These are phyloP conservation scores for Myochromella boudieri DNA, from an alignment of 768 basidiomycete species.

Conservation along the genomic window DNA sequence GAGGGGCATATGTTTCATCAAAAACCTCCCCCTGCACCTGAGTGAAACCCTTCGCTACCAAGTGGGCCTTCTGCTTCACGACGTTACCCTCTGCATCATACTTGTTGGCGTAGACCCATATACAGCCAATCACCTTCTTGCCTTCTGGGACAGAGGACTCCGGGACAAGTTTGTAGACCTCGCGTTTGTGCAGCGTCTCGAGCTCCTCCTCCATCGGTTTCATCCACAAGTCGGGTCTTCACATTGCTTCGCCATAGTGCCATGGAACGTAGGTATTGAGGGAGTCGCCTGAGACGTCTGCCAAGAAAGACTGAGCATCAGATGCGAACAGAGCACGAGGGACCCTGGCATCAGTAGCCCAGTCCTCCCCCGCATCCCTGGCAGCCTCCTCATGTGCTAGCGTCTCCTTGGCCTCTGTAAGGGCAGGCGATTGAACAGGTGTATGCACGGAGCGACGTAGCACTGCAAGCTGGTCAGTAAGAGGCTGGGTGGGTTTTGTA, in stretches of 20 bases:
- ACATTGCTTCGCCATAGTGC: conserved; percentile 14
- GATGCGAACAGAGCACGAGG: not conserved
- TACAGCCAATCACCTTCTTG: conserved; percentile 12
- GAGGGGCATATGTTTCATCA: conserved; percentile 17
- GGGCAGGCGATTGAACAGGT: no score
- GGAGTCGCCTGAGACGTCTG: not conserved
- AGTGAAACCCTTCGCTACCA: conserved; percentile 26
- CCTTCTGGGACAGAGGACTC: not conserved
- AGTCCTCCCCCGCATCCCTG: not conserved
- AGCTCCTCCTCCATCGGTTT: conserved; percentile 17
- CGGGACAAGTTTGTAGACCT: conserved; percentile 17
- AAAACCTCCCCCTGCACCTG: conserved; percentile 35
- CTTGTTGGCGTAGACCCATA: conserved; percentile 29
- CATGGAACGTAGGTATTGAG: conserved; percentile 1
- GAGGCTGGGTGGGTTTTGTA: no score
- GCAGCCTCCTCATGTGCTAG: not conserved
- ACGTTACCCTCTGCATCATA: conserved; percentile 24
- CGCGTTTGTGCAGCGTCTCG: conserved; percentile 17
- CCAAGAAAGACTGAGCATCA: not conserved
- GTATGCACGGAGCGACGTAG: no score
- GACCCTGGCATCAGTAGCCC: not conserved
- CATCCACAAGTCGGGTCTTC: conserved; percentile 13
- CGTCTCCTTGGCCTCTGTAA: not conserved
- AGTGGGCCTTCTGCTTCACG: conserved; percentile 25
- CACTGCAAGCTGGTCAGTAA: no score